phyloP scores from a whole-genome alignment of 2,329 filamentous ascomycete genomes.

The Fusarium concolor region DNA sequence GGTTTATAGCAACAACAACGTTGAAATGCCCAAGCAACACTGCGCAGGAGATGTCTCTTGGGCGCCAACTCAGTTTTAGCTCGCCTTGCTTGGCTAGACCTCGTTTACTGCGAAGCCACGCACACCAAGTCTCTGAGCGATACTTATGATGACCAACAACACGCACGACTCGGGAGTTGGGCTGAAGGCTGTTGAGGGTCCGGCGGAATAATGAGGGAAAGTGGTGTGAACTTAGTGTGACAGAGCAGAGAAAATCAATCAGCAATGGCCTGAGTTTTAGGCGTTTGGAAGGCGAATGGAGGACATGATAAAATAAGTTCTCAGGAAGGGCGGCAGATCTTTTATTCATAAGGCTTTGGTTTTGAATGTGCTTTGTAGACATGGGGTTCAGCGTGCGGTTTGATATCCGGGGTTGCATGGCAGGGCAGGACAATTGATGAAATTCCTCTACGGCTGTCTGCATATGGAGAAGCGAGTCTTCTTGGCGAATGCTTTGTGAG shows the following conservation, averaged over 20 bases:
- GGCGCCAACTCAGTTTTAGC: slow-evolving; percentile 12
- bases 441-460: slow-evolving; percentile 1
- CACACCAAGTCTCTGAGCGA: neutral
- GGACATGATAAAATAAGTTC: slow-evolving; percentile 13
- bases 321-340: slow-evolving; percentile 24
- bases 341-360: slow-evolving; percentile 28
- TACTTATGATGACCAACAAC: neutral
- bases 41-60: slow-evolving; percentile 6
- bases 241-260: slow-evolving; percentile 7
- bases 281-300: slow-evolving; percentile 16
- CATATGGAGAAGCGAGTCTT: neutral
- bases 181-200: neutral
- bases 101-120: neutral
- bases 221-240: neutral
- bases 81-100: slow-evolving; percentile 5
- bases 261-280: slow-evolving; percentile 19
- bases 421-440: slow-evolving; percentile 35
- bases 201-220: neutral
- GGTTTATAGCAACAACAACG: slow-evolving; percentile 4
- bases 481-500: neutral
- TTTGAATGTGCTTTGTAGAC: slow-evolving; percentile 41
- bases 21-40: neutral
- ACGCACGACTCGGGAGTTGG: neutral
- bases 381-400: slow-evolving; percentile 32
- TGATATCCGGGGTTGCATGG: slow-evolving; percentile 34